These are phyloP conservation scores for Tolypocladium tropicale DNA, from an alignment of 2,329 filamentous ascomycete genomes.

Conservation along the genomic window DNA sequence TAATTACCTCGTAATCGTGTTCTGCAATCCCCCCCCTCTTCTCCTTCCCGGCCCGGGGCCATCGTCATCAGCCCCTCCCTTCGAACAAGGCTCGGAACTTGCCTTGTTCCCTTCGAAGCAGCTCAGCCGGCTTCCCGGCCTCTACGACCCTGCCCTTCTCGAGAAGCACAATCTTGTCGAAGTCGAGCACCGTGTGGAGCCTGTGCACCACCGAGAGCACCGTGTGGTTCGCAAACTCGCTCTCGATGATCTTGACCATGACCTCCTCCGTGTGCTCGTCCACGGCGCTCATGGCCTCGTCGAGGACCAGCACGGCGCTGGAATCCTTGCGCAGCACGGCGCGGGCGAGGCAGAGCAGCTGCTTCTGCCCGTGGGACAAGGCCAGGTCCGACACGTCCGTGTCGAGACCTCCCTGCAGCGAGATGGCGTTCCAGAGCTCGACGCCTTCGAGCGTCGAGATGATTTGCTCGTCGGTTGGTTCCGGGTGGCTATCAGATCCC, in stretches of 20 bases:
- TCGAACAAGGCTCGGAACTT: too few species aligned
- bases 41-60: too few species aligned
- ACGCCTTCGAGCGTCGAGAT: not conserved
- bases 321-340: conserved; percentile 16
- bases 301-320: conserved; percentile 20
- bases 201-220: conserved; percentile 35
- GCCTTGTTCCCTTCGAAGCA: too few species aligned
- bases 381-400: conserved; percentile 3
- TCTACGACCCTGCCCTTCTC: conserved; percentile 34
- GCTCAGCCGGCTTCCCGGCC: not conserved
- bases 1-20: too few species aligned
- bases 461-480: not conserved
- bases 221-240: conserved; percentile 32
- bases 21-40: too few species aligned
- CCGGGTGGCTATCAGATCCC: too few species aligned
- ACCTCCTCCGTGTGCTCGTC: conserved; percentile 25
- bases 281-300: conserved; percentile 24
- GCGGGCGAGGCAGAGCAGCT: conserved; percentile 11
- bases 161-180: conserved; percentile 36
- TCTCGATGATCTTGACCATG: conserved; percentile 23
- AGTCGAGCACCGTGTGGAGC: conserved; percentile 36
- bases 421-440: conserved; percentile 3
- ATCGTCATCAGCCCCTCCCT: too few species aligned
- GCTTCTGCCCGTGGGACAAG: conserved; percentile 12
- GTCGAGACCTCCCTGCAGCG: conserved; percentile 7